Evolutionary conservation across 768 basidiomycete species (phyloP).

Genomic region (Roridomyces roridus): DNA sequence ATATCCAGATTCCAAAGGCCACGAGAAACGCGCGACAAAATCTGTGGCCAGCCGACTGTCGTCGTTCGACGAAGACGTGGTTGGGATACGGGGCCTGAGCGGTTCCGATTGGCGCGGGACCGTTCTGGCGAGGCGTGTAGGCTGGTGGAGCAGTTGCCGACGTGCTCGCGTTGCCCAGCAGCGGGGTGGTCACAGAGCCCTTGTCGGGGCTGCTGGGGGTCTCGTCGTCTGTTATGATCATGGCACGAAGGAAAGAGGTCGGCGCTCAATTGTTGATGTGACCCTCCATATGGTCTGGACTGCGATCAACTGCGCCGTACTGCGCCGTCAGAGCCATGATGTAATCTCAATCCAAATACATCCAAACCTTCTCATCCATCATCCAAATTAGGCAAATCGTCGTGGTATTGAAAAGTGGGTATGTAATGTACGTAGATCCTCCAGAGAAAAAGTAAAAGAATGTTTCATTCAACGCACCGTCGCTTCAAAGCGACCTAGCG

Average conservation of each 20-base stretch:
- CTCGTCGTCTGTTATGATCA: constrained; percentile 18
- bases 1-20: constrained; percentile 21
- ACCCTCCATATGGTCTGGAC: too few relatives aligned
- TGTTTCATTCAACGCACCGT: too few relatives aligned
- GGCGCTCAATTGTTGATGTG: too few relatives aligned
- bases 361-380: too few relatives aligned
- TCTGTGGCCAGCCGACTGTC: constrained; percentile 8
- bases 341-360: too few relatives aligned
- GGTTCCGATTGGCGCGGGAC: constrained; percentile 1
- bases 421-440: too few relatives aligned
- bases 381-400: too few relatives aligned
- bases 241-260: constrained; percentile 10
- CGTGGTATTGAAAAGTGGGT: too few relatives aligned
- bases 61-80: constrained; percentile 1
- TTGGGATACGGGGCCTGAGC: constrained; percentile 11
- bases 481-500: too few relatives aligned
- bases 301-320: too few relatives aligned
- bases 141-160: constrained; percentile 19
- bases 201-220: neutral
- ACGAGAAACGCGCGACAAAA: constrained; percentile 17
- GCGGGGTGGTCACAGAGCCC: constrained; percentile 13
- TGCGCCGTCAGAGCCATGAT: too few relatives aligned
- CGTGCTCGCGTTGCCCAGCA: constrained; percentile 10
- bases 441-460: too few relatives aligned
- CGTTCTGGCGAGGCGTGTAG: constrained; percentile 8